Evolutionary conservation across 2,329 filamentous ascomycete genomes (phyloP).

Genomic region (Colletotrichum sublineola): DNA sequence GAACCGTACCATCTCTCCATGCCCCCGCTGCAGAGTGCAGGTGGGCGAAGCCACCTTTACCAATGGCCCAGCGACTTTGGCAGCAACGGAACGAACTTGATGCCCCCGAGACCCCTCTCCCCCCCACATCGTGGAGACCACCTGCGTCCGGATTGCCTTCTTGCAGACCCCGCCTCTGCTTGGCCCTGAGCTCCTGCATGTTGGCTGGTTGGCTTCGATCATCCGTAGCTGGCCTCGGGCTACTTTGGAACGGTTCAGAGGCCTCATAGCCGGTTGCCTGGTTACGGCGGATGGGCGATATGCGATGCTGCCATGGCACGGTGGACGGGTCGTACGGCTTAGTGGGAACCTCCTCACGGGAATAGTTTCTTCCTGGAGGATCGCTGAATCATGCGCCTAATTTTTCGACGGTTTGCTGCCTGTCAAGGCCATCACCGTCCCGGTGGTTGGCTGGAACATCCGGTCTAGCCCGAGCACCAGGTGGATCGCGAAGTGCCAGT

Average conservation of each 20-base stretch:
- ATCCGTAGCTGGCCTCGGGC: slow-evolving; percentile 10
- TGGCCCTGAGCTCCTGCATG: slow-evolving; percentile 33
- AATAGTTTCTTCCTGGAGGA: slow-evolving; percentile 35
- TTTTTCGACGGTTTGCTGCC: slow-evolving; percentile 26
- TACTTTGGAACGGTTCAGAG: slow-evolving; percentile 18
- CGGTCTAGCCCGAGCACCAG: slow-evolving; percentile 20
- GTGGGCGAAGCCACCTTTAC: slow-evolving; percentile 35
- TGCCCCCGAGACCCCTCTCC: slow-evolving; percentile 34
- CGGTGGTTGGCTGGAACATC: slow-evolving; percentile 34
- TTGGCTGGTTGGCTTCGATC: slow-evolving; percentile 21
- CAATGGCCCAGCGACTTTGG: slow-evolving; percentile 15
- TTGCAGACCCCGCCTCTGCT: slow-evolving; percentile 38
- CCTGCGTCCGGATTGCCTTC: slow-evolving; percentile 41
- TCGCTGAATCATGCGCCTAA: slow-evolving; percentile 37
- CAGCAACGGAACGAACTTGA: slow-evolving; percentile 25
- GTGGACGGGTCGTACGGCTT: slow-evolving; percentile 19
- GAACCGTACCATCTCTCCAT: slow-evolving; percentile 16
- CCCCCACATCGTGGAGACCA: slow-evolving; percentile 39
- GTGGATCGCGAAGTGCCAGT: slow-evolving; percentile 32
- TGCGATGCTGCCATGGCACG: slow-evolving; percentile 16
- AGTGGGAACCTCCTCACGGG: slow-evolving; percentile 28
- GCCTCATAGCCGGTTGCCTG: slow-evolving; percentile 23
- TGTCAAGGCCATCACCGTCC: slow-evolving; percentile 31
- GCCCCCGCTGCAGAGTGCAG: slow-evolving; percentile 31
- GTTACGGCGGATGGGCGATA: slow-evolving; percentile 10